A percentile compares a stretch with the other conserved stretches of the same genome.
These are phyloP conservation scores for Tetradesmus lagerheimii DNA, from an alignment of 139 green algal genomes.

Conservation along the genomic window DNA sequence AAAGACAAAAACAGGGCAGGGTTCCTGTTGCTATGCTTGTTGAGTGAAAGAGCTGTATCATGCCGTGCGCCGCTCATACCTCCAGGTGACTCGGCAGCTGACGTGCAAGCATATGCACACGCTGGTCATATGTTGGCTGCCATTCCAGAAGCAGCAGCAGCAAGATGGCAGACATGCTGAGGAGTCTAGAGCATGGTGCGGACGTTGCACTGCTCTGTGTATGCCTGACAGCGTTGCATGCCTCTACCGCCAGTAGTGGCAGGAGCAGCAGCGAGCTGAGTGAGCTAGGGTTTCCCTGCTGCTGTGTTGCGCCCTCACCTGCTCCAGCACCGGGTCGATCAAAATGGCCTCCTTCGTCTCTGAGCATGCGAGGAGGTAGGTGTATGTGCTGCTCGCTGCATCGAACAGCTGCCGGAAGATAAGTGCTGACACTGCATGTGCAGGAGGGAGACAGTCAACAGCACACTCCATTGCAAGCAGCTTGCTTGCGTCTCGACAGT, in stretches of 20 bases:
- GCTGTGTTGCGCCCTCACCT: constrained; percentile 35
- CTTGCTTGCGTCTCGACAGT: background rate
- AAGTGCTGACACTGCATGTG: constrained; percentile 19
- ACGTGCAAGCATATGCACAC: no score
- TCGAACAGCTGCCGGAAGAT: constrained; percentile 80
- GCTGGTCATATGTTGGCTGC: no score
- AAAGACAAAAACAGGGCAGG: background rate
- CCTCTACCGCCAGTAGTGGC: background rate
- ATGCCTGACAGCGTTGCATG: background rate
- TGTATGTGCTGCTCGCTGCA: constrained; percentile 65
- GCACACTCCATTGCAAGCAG: background rate
- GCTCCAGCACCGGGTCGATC: constrained; percentile 76
- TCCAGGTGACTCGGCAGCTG: no score
- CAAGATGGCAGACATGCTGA: no score
- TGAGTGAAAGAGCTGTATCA: no score
- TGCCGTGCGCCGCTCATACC: no score
- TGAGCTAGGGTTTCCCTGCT: background rate
- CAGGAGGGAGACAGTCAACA: background rate
- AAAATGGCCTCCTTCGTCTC: constrained; percentile 61
- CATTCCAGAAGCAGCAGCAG: no score
- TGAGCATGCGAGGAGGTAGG: constrained; percentile 70
- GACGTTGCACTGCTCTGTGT: no score
- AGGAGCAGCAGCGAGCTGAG: background rate
- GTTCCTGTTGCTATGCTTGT: background rate
- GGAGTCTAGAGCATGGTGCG: no score